Evolutionary conservation across 164 flowering plant species (phyloP), one percentile per base, ranked within the genome.

Genomic region (Kalanchoe fedtschenkoi): DNA sequence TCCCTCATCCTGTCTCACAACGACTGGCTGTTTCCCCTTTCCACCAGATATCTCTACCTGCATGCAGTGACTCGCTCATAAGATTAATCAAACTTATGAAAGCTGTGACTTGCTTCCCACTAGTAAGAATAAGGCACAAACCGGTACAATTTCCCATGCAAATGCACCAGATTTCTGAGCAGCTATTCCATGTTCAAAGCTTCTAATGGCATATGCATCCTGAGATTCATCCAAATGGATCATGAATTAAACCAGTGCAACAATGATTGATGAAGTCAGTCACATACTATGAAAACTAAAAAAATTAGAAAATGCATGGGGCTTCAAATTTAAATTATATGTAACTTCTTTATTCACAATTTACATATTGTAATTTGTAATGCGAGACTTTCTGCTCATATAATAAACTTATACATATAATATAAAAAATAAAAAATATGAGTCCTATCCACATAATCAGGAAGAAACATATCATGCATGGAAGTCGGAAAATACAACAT

Each of bases 21-120:
- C 32, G 38, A 69, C 61, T 10, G 83, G 70, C 58, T 84, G 78
- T 62, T 71, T 83, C 67, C 96, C 92, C 70, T 90, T 69, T 39
- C 86, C 96, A 11, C 72, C 76, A 63, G 85, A 71, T 68, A 89
- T 72, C 78, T 77, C 83, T 68, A 87, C 88, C 95, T 87, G 71
- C 70, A 75, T 5, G 47, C 4, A 24, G 26, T 6, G 14, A 5
- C 56, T 24, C 13, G 4, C 28, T 51, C 30, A 24, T 51, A 51
- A 51, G 8, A 32, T 17, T 10, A 24, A 26, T 3, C 24, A 2
- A 26, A 51, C 9, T 10, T 51, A 10, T 24, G 15, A 24, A 28
- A 16, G 56, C 5, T 15, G 30, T 51, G 14, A 51, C 11, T 51
- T 26, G 26, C 10, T 5, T 51, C 16, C 32, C 26, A 51, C 32